Base-by-base conservation (phyloP, 2,329 filamentous ascomycete genomes). In the Cadophora sp. region DNA sequence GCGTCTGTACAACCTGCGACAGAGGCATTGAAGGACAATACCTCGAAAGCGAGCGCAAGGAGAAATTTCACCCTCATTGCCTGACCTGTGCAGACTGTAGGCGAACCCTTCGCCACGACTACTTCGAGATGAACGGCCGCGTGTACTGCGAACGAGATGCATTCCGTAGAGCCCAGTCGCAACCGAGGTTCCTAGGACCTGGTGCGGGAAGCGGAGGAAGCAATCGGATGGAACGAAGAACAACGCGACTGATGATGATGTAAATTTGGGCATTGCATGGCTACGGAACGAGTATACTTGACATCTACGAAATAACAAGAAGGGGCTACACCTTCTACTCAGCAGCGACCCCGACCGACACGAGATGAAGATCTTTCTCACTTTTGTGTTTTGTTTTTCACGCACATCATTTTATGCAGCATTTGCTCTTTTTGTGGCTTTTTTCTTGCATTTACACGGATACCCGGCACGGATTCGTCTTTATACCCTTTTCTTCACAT, bases 11-110 rank as follows among this genome's bases (percentile, higher is more conserved):
- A 18, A 85, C 85, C 36, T 99, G 96, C 78, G 86, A 91, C 70
- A 83, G 83, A 13, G 96, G 96, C 16, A 98, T 99, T 72, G 96
- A 99, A 79, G 96, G 96, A 0, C 90, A 94, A 73, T 99, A 97
- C 74, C 83, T 97, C 45, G 94, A 97, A 77, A 96, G 96, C 36
- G 91, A 93, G 73, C 79, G 83, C 47, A 82, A 84, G 41, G 85
- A 88, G 73, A 97, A 97, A 78, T 96, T 94, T 79, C 96, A 99
- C 78, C 88, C 93, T 0, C 83, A 87, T 8, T 99, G 96, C 80
- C 93, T 99, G 80, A 90, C 89, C 59, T 98, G 96, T 77, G 85
- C 85, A 53, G 90, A 93, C 72, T 98, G 95, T 76, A 87, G 88
- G 39, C 80, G 87, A 56, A 87, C 90, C 2, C 83, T 98, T 14